Evolutionary conservation across 495 filamentous ascomycete species (phyloP).

Genomic region (Penicillium diatomitis): DNA sequence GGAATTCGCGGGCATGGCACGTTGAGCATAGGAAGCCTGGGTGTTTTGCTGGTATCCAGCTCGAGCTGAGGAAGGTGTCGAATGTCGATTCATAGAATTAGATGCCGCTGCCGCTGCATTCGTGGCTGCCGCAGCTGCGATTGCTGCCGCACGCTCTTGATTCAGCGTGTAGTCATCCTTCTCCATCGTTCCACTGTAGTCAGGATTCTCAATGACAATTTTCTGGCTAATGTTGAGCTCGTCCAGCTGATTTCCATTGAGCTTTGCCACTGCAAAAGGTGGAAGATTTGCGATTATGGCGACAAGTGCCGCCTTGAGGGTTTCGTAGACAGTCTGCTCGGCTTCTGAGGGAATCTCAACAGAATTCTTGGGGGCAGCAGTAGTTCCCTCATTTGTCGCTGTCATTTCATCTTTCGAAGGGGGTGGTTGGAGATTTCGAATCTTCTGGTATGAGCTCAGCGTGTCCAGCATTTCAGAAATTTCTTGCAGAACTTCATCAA

Average conservation of each 20-base stretch:
- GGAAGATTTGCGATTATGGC: conserved; percentile 68
- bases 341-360: conserved; percentile 47
- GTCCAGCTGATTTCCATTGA: conserved; percentile 74
- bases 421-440: conserved; percentile 55
- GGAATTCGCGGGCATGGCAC: conserved; percentile 23
- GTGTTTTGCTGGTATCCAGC: conserved; percentile 23
- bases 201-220: conserved; percentile 59
- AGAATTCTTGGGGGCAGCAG: conserved; percentile 24
- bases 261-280: conserved; percentile 76
- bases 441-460: conserved; percentile 76
- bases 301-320: conserved; percentile 61
- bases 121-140: conserved; percentile 19
- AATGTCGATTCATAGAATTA: conserved; percentile 20
- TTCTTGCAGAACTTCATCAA: conserved; percentile 65
- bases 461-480: conserved; percentile 80
- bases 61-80: conserved; percentile 22
- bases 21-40: conserved; percentile 27
- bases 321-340: conserved; percentile 65
- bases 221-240: conserved; percentile 78
- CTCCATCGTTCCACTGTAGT: conserved; percentile 76
- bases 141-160: conserved; percentile 26
- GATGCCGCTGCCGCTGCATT: conserved; percentile 15
- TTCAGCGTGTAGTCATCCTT: conserved; percentile 58
- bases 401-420: conserved; percentile 24
- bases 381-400: conserved; percentile 27